Percentiles rank a stretch among this genome's conserved stretches.
Conservation (phyloP, 208 protist genomes). For the Leishmania braziliensis region DNA sequence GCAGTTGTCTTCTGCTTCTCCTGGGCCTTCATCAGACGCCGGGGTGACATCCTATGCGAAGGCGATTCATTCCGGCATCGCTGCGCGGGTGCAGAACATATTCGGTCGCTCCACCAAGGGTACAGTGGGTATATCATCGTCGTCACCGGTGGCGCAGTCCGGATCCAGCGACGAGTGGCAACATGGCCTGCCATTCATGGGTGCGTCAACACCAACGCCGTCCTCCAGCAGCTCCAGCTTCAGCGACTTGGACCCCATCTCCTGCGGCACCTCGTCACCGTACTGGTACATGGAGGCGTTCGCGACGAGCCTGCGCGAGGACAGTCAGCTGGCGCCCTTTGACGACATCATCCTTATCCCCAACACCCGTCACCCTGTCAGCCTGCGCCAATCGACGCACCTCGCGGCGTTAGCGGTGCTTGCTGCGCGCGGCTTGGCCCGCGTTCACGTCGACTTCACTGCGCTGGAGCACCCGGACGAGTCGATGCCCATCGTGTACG, state of each 20-base stretch:
- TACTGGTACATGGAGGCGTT: slow-evolving; percentile 78
- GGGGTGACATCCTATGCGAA: background rate
- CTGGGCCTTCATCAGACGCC: background rate
- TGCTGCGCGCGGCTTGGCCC: slow-evolving; percentile 64
- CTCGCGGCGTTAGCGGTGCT: slow-evolving; percentile 83
- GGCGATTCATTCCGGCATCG: background rate
- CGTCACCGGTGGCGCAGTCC: background rate
- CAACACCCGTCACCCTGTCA: slow-evolving; percentile 85
- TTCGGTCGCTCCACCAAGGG: background rate
- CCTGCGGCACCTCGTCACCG: slow-evolving; percentile 20
- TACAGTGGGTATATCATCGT: background rate
- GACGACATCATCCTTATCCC: slow-evolving; percentile 89
- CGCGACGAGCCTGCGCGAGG: slow-evolving; percentile 55
- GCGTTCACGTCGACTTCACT: slow-evolving; percentile 88
- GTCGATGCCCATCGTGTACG: slow-evolving; percentile 80
- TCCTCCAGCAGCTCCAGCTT: background rate
- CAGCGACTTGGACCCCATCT: background rate
- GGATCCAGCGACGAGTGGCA: background rate
- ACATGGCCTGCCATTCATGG: background rate
- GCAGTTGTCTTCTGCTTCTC: background rate
- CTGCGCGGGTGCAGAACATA: slow-evolving; percentile 2
- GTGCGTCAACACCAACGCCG: background rate
- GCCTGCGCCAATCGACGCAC: slow-evolving; percentile 76
- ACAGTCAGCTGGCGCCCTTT: slow-evolving; percentile 79
- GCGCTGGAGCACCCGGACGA: slow-evolving; percentile 89